Percentiles rank a stretch among this genome's conserved stretches.
Conservation (phyloP, 768 basidiomycete genomes). For the Rhodotorula toruloides region DNA sequence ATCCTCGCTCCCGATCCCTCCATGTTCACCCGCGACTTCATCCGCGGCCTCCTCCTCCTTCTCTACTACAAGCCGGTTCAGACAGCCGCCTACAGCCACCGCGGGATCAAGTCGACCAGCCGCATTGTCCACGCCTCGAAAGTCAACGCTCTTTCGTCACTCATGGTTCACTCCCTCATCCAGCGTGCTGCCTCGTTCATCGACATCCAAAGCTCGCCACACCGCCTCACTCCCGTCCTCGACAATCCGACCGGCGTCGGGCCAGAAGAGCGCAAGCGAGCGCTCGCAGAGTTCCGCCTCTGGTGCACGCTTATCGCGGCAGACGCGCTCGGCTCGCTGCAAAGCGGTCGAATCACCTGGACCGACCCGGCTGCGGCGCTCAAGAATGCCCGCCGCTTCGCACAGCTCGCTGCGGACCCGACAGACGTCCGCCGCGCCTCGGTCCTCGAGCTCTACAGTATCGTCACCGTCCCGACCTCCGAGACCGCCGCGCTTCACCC, state of each 20-base stretch:
- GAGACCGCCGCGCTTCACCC: conserved; percentile 8
- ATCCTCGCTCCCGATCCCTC: conserved; percentile 24
- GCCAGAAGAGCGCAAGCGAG: conserved; percentile 4
- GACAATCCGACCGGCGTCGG: conserved; percentile 4
- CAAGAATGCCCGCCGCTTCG: conserved; percentile 18
- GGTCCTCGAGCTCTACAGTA: conserved; percentile 29
- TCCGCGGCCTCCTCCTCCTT: conserved; percentile 26
- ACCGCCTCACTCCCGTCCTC: conserved; percentile 8
- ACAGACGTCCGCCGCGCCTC: conserved; percentile 31
- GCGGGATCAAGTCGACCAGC: conserved; percentile 17
- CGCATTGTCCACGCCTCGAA: conserved; percentile 27
- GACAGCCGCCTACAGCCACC: background rate
- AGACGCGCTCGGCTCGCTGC: conserved; percentile 28
- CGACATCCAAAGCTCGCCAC: conserved; percentile 14
- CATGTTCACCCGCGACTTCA: conserved; percentile 23
- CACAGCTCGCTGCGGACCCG: conserved; percentile 10
- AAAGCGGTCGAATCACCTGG: conserved; percentile 21
- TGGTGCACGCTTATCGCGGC: conserved; percentile 26
- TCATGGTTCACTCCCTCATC: conserved; percentile 30
- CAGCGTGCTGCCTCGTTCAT: conserved; percentile 21
- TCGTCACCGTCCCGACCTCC: conserved; percentile 17
- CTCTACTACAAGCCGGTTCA: conserved; percentile 36
- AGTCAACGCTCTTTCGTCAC: conserved; percentile 30
- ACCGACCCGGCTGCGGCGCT: conserved; percentile 26
- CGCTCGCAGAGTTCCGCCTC: conserved; percentile 18